Percentiles rank a stretch among this genome's conserved stretches.
Conservation (phyloP, 2,329 filamentous ascomycete species). For the Trichoderma hamatum region DNA sequence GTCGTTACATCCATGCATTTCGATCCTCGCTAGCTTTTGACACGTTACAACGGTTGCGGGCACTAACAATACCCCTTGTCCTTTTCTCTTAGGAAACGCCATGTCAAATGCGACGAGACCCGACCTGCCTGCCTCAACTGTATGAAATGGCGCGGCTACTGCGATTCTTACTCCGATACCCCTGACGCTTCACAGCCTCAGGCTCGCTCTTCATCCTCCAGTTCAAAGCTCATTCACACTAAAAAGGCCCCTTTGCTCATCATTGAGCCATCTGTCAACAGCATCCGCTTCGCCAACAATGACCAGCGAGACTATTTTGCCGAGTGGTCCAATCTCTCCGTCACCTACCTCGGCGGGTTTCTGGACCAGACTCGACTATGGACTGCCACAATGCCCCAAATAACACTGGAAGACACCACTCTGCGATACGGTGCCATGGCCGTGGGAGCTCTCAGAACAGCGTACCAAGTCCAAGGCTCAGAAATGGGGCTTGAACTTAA, state of each 20-base stretch:
- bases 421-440: conserved; percentile 47
- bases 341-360: conserved; percentile 42
- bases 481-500: conserved; percentile 31
- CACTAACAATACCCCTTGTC: not conserved
- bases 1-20: not conserved
- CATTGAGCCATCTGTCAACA: conserved; percentile 41
- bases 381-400: conserved; percentile 46
- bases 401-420: conserved; percentile 43
- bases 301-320: conserved; percentile 45
- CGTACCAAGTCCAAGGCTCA: conserved; percentile 35
- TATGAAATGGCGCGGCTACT: conserved; percentile 47
- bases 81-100: conserved; percentile 40
- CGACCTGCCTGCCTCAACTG: conserved; percentile 47
- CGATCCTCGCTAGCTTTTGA: not conserved
- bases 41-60: not conserved
- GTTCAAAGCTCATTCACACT: conserved; percentile 38
- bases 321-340: conserved; percentile 43
- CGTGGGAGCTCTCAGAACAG: conserved; percentile 45
- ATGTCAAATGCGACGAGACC: conserved; percentile 49
- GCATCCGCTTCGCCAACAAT: conserved; percentile 40
- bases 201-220: conserved; percentile 24
- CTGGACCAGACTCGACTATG: conserved; percentile 42
- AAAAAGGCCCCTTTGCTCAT: conserved; percentile 38
- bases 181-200: conserved; percentile 12
- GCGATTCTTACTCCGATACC: conserved; percentile 40